Base-by-base conservation (phyloP, 768 basidiomycete genomes). In the Tricholoma sp. region DNA sequence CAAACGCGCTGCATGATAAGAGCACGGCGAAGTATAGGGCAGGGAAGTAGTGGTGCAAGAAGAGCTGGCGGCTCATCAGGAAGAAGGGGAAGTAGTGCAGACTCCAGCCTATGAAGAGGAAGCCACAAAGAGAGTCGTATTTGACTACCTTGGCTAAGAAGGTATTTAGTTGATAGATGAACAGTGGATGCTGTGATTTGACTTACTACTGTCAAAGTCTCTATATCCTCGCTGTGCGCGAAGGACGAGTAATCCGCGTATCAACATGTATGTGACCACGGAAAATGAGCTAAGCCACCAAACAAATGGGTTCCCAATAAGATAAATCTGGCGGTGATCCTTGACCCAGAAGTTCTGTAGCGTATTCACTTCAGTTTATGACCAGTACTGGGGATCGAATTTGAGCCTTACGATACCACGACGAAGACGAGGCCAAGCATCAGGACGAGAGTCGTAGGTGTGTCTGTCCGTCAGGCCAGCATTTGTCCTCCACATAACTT, bases 1-100 rank as follows among this genome's bases (percentile, higher is more conserved):
- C 97, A 64, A 98, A 98, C 2, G 88, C 79, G 3, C 77, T 77
- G 54, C 88, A 88, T 24, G 80, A 79, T 21, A 93, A 76, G 11
- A 99, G 81, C 62, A 93, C 84, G n/a, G 89, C 85, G 63, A 91
- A 95, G 67, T 94, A 96, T n/a, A 99, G 77, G 0, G 95, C 94
- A 0, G 96, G 97, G 74, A 98, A 89, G 70, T 98, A 98, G 74
- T 98, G 97, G 68, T 98, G 96, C 21, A 99, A 74, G 82, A 99
- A 99, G 47, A 98, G 86, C 67, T 99, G 97, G 19, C 97, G 93
- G 43, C 82, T 76, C 96, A 98, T 98, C 62, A 98, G 77, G 83
- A 86, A 98, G 83, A 99, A 99, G 12, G 97, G 97, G 68, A 91
- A 79, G 74, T 97, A 98, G 75, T 98, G 97, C 32, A 99, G 68